phyloP scores from a whole-genome alignment of 768 basidiomycete genomes.

The Mycena haematopus region DNA sequence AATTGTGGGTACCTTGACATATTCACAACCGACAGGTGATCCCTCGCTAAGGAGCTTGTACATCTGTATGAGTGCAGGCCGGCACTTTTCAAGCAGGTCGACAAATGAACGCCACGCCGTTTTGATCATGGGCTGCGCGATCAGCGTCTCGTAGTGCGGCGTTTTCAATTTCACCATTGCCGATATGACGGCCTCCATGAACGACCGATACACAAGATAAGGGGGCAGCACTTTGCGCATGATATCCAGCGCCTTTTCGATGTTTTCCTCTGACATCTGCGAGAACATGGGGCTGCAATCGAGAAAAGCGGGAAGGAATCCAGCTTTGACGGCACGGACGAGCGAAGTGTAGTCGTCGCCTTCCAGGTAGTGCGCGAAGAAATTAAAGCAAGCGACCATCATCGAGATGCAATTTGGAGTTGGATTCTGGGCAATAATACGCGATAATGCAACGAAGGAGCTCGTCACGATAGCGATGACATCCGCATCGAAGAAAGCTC shows the following conservation, averaged over 20 bases:
- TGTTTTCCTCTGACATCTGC: conserved; percentile 34
- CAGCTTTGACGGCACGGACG: conserved; percentile 39
- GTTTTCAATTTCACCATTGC: conserved; percentile 34
- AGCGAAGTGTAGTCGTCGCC: conserved; percentile 46
- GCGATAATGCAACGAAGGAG: conserved; percentile 36
- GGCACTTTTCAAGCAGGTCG: conserved; percentile 1
- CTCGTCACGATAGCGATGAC: conserved; percentile 39
- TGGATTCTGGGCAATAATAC: conserved; percentile 29
- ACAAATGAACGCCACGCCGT: conserved; percentile 33
- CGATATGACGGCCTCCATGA: conserved; percentile 38
- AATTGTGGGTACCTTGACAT: conserved; percentile 35
- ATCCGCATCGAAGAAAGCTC: conserved; percentile 38
- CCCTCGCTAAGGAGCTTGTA: conserved; percentile 32
- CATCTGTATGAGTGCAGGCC: background rate
- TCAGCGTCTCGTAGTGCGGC: conserved; percentile 29
- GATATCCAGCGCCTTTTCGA: conserved; percentile 35
- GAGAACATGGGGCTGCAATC: conserved; percentile 38
- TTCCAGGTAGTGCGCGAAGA: conserved; percentile 41
- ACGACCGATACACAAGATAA: conserved; percentile 46
- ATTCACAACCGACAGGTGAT: conserved; percentile 41
- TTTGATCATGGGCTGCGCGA: conserved; percentile 33
- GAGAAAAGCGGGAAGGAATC: conserved; percentile 39
- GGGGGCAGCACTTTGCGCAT: conserved; percentile 37
- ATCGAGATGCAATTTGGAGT: conserved; percentile 30
- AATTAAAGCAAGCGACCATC: conserved; percentile 38